These are phyloP conservation scores for Chrysanthemum seticuspe DNA, from an alignment of 129 eudicot genomes.

Conservation along the genomic window DNA sequence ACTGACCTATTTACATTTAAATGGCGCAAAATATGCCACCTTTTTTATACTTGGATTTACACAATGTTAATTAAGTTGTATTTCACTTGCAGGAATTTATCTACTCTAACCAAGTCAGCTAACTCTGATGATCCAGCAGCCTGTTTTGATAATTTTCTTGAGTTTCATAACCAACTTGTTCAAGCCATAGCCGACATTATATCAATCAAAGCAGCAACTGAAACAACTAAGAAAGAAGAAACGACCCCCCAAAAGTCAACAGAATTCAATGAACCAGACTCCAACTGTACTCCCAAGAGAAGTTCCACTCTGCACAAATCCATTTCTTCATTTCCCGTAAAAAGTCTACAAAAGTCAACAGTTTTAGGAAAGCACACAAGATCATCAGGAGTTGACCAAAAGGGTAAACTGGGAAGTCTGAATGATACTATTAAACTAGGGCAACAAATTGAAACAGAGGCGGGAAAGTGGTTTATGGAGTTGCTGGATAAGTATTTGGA, in stretches of 20 bases:
- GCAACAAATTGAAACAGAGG: conserved; percentile 75
- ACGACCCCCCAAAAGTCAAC: no score
- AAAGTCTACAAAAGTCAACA: conserved; percentile 49
- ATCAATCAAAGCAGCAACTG: conserved; percentile 78
- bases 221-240: conserved; percentile 36
- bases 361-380: conserved; percentile 60
- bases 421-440: conserved; percentile 66
- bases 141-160: conserved; percentile 78
- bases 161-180: conserved; percentile 69
- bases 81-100: conserved; percentile 48
- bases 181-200: conserved; percentile 79
- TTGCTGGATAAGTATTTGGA: conserved; percentile 73
- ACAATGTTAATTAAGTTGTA: neutral
- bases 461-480: conserved; percentile 95
- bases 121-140: conserved; percentile 59
- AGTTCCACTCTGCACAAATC: conserved; percentile 48
- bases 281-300: conserved; percentile 35
- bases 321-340: conserved; percentile 42
- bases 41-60: no score
- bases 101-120: conserved; percentile 72
- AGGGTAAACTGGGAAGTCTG: conserved; percentile 26
- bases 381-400: conserved; percentile 38
- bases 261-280: conserved; percentile 1
- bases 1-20: no score
- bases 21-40: no score